Conservation (phyloP, 2,329 filamentous ascomycete species). For the Venturiaceae sp. region DNA sequence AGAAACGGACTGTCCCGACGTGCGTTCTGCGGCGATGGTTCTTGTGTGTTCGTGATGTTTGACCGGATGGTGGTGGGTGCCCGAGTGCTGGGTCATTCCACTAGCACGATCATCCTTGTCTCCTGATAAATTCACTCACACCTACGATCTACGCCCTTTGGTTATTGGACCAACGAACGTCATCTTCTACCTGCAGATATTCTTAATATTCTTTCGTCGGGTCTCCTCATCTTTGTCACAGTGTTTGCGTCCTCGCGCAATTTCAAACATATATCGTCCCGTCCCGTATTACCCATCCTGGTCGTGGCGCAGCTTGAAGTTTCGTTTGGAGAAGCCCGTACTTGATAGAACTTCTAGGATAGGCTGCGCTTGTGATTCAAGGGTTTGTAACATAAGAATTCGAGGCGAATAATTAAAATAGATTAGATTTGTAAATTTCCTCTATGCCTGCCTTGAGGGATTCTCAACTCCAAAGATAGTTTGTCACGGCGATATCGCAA, state of each 20-base stretch:
- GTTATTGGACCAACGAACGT: not conserved
- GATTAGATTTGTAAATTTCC: not conserved
- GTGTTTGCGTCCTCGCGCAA: not conserved
- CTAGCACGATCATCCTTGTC: not conserved
- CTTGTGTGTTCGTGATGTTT: not conserved
- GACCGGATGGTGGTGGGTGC: not conserved
- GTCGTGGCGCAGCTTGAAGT: not conserved
- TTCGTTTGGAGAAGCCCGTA: not conserved
- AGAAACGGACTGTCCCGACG: not conserved
- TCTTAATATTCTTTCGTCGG: not conserved
- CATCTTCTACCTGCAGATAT: not conserved
- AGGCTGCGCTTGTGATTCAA: not conserved
- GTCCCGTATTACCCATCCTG: not conserved
- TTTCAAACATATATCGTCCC: not conserved
- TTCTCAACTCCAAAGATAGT: not conserved
- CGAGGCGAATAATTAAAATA: not conserved
- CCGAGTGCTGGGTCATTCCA: not conserved
- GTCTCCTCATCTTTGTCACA: not conserved
- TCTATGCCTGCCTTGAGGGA: not conserved
- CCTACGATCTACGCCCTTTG: not conserved
- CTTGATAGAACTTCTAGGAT: not conserved
- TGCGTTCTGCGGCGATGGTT: not conserved
- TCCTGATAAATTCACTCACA: not conserved
- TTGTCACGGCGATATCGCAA: not conserved
- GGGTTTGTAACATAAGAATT: not conserved